Evolutionary conservation across 2,329 filamentous ascomycete species (phyloP), one percentile per base, ranked within the genome.

Genomic region (Stemphylium lycopersici): DNA sequence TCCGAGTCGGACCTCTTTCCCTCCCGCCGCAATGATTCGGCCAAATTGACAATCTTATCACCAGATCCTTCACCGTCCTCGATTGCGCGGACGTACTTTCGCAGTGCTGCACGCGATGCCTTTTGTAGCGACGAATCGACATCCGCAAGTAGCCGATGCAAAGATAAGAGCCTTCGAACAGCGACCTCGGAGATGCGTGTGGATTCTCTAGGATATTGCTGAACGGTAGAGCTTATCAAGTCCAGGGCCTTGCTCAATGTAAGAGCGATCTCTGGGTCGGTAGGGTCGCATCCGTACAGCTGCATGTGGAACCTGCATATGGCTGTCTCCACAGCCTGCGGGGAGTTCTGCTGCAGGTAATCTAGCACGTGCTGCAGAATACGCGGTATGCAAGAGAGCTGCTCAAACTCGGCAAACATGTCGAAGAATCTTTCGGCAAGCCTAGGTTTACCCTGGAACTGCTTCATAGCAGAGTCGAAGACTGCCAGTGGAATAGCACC

Each of bases 401-500:
- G 78, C 16, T 81, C 79, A 73, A 96, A 97, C 5, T 81, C 79
- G 2, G 85, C 80, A 61, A 96, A 89, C 77, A 96, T 84, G 67
- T 89, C 80, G 75, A 95, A 98, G 76, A 97, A 96, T 18, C 83
- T 78, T 66, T 89, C 87, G 3, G 87, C 91, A 6, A 91, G 81
- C 1, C 80, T 78, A 1, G 86, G 76, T 55, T 84, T 84, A 71
- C 88, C 86, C 61, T 90, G 87, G 47, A 89, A 84, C 66, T 96
- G 88, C 73, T 89, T 91, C 78, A 87, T 87, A 5, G 92, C 88
- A 18, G 91, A 86, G 68, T 96, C 91, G 69, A 96, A 97, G 42
- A 99, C 90, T 34, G 93, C 92, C 51, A 92, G 84, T 2, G 95
- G 93, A 63, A 99, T 96, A 13, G 91, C 95, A n/a, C 95, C 95